Evolutionary conservation across 495 filamentous ascomycete genomes (phyloP), one percentile per base, ranked within the genome.

Genomic region (Neurospora sp.): DNA sequence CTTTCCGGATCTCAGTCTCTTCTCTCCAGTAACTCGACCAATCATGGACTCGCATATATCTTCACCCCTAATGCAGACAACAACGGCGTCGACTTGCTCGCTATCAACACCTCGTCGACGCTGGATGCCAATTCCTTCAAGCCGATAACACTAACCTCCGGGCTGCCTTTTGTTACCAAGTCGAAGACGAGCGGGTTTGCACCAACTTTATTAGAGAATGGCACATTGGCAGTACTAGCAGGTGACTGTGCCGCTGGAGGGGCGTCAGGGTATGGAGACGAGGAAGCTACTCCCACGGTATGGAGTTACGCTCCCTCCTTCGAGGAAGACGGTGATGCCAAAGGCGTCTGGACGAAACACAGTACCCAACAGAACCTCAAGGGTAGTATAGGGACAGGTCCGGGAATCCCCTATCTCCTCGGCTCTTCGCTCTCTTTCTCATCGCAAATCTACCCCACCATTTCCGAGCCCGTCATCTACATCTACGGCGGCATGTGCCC

Each of bases 401-500:
- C 89, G 59, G 48, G 71, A 72, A 62, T 87, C n/a, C 86, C 92
- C 8, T 89, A 91, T 72, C 92, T 89, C 77, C 86, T 97, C 27
- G 89, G 90, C 0, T 84, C 84, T 18, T 88, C 88, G 23, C 87
- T 96, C 72, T 82, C 87, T 40, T 97, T 93, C 82, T 90, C 92
- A 5, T 78, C 84, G 2, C 84, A 86, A 16, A 80, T 87, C 10
- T 84, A 88, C n/a, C 84, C 86, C 8, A 73, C 77, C 54, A 74
- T 84, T 77, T 86, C 76, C 75, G 80, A 75, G 71, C 85, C 77
- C 39, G 83, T 76, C n/a, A 82, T 93, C 41, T 97, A 92, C 78
- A 78, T 90, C 70, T 97, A 96, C 83, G 94, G 93, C 42, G 94
- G 94, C 69, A 96, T 97, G 94, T 97, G 94, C 77, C 92, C 93